Percentiles rank a stretch among this genome's conserved stretches.
Conservation (phyloP, 2,329 filamentous ascomycete species). For the Fusarium pilosicola region DNA sequence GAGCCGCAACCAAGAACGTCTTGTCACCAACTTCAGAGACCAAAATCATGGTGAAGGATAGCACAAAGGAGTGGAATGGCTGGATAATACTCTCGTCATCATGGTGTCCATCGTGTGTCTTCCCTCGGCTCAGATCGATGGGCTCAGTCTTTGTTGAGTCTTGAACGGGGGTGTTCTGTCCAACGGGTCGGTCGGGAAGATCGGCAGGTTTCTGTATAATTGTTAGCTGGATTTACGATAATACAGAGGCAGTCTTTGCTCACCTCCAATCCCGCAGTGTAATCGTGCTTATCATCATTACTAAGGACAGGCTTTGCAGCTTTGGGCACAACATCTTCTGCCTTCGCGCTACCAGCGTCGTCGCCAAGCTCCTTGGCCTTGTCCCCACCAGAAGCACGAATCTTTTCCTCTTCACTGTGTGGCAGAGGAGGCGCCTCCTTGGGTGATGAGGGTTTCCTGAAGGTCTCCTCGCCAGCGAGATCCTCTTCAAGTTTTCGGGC, state of each 20-base stretch:
- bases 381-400: slow-evolving; percentile 55
- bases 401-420: slow-evolving; percentile 80
- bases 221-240: slow-evolving; percentile 28
- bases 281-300: slow-evolving; percentile 47
- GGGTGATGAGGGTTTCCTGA: slow-evolving; percentile 83
- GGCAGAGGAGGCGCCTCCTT: slow-evolving; percentile 87
- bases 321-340: slow-evolving; percentile 25
- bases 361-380: slow-evolving; percentile 12
- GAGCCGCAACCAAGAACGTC: slow-evolving; percentile 93
- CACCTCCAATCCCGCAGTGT: slow-evolving; percentile 52
- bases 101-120: slow-evolving; percentile 53
- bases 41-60: slow-evolving; percentile 97
- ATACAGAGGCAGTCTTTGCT: neutral
- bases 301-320: slow-evolving; percentile 51
- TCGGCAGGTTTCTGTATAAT: slow-evolving; percentile 77
- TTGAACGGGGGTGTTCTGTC: slow-evolving; percentile 76
- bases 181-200: slow-evolving; percentile 80
- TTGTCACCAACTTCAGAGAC: slow-evolving; percentile 98
- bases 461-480: slow-evolving; percentile 70
- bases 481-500: slow-evolving; percentile 75
- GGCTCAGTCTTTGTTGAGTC: slow-evolving; percentile 73
- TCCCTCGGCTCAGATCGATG: slow-evolving; percentile 57
- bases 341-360: neutral
- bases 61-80: slow-evolving; percentile 86
- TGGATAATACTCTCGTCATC: slow-evolving; percentile 75